A percentile compares a stretch with the other conserved stretches of the same genome.
These are phyloP conservation scores for Paulownia fortunei DNA, from an alignment of 257 asterid species.

Conservation along the genomic window DNA sequence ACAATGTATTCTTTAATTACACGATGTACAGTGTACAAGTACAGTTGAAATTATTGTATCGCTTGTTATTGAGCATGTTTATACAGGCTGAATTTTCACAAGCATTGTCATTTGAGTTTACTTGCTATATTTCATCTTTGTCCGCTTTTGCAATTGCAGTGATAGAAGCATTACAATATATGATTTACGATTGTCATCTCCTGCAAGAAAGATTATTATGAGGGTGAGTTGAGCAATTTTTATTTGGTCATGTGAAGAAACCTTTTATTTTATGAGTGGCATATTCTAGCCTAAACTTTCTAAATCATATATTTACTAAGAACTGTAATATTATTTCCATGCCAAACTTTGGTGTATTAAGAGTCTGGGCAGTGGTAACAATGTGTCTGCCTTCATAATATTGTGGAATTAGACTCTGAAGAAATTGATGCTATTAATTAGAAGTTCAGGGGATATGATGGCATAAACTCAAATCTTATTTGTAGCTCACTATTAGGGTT, in stretches of 20 bases:
- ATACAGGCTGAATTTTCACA: conserved; percentile 11
- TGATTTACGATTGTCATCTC: conserved; percentile 79
- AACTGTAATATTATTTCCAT: not conserved
- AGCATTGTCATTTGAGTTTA: conserved; percentile 8
- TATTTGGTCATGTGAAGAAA: conserved; percentile 10
- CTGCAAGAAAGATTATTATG: conserved; percentile 85
- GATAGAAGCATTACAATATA: conserved; percentile 90
- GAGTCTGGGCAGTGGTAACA: not conserved
- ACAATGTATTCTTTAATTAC: not conserved
- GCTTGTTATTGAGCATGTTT: conserved; percentile 15
- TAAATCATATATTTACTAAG: not conserved
- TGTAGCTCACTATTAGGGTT: not conserved
- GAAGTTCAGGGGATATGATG: conserved; percentile 11
- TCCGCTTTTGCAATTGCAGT: conserved; percentile 52
- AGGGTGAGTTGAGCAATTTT: conserved; percentile 50
- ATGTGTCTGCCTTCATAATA: not conserved
- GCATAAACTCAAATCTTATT: not conserved
- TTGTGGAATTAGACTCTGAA: not conserved
- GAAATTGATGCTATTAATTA: conserved; percentile 2
- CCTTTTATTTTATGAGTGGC: not conserved
- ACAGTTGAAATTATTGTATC: conserved; percentile 1
- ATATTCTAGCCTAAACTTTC: not conserved
- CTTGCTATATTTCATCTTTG: conserved; percentile 21
- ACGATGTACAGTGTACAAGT: not conserved
- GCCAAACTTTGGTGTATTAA: not conserved